These are phyloP conservation scores for Myxozyma kluyveri DNA, from an alignment of 805 yeast genomes.

Conservation along the genomic window DNA sequence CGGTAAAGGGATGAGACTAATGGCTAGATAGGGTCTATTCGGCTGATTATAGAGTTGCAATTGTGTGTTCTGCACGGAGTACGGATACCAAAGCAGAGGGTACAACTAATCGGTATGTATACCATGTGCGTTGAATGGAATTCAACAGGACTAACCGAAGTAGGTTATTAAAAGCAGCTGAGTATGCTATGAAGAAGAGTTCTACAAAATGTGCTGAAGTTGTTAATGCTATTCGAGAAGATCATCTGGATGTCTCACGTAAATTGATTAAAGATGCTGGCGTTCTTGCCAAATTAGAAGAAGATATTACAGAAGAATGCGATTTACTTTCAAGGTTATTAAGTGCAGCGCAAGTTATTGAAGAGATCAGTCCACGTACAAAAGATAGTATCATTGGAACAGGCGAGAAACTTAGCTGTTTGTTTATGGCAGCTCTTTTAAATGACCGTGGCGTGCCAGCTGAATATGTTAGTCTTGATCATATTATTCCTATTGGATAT, in stretches of 20 bases:
- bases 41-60: constrained; percentile 65
- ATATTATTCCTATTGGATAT: constrained; percentile 62
- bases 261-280: constrained; percentile 46
- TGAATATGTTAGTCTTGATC: constrained; percentile 72
- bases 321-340: constrained; percentile 65
- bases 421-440: constrained; percentile 81
- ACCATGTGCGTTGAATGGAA: background rate
- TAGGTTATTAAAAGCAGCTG: constrained; percentile 78
- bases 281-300: constrained; percentile 54
- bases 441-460: constrained; percentile 80
- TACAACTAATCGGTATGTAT: constrained; percentile 62
- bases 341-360: constrained; percentile 85
- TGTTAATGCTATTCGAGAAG: constrained; percentile 67
- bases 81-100: constrained; percentile 91
- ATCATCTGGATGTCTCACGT: constrained; percentile 74
- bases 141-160: background rate
- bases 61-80: constrained; percentile 94
- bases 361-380: constrained; percentile 86
- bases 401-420: constrained; percentile 90
- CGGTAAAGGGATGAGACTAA: background rate
- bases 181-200: constrained; percentile 46
- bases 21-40: constrained; percentile 49
- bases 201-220: constrained; percentile 53
- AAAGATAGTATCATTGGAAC: constrained; percentile 85
- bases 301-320: constrained; percentile 63